Evolutionary conservation across 2,329 filamentous ascomycete species (phyloP).

Genomic region (Xylariaceae sp.): DNA sequence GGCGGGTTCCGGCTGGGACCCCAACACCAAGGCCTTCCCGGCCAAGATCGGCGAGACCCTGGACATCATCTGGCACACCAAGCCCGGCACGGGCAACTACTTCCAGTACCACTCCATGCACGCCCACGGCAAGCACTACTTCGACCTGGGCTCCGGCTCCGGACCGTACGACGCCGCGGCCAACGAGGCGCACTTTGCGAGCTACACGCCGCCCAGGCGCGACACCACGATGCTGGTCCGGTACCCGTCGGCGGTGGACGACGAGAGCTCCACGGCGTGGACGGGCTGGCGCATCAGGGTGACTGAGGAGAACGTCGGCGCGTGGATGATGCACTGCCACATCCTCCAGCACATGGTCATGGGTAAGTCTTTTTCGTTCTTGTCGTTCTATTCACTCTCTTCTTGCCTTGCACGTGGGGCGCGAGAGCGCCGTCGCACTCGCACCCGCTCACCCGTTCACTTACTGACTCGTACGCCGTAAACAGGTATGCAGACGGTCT

Average conservation of each 20-base stretch:
- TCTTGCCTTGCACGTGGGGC: conserved; percentile 10
- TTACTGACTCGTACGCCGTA: neutral
- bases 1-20: conserved; percentile 46
- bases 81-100: conserved; percentile 26
- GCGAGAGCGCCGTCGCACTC: too few relatives aligned
- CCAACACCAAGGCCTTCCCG: conserved; percentile 39
- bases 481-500: conserved; percentile 29
- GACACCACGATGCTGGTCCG: conserved; percentile 49
- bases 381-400: conserved; percentile 14
- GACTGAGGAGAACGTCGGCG: conserved; percentile 39
- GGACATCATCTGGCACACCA: conserved; percentile 43
- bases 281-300: conserved; percentile 49
- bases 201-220: conserved; percentile 30
- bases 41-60: conserved; percentile 48
- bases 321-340: conserved; percentile 58
- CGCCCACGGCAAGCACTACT: conserved; percentile 46
- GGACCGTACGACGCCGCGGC: conserved; percentile 42
- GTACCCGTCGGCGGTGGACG: conserved; percentile 35
- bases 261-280: conserved; percentile 45
- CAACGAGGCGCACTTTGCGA: conserved; percentile 35
- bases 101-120: conserved; percentile 48
- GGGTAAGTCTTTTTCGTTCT: conserved; percentile 36
- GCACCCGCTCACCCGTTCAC: neutral
- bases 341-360: conserved; percentile 51
- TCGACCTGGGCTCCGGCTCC: conserved; percentile 44